phyloP scores from a whole-genome alignment of 305 asterid species.

The Petunia hybrid region DNA sequence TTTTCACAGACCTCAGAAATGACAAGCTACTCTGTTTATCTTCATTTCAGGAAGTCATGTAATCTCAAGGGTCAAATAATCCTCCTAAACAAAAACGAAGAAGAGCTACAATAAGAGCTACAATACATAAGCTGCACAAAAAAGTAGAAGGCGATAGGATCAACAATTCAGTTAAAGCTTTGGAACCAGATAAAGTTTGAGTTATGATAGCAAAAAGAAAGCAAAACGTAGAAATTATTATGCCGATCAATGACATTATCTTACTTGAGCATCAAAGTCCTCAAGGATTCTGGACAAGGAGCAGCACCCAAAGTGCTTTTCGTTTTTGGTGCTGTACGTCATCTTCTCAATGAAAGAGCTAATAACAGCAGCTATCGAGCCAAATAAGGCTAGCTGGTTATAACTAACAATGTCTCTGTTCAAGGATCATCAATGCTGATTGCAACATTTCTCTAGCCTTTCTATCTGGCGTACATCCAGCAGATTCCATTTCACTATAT shows the following conservation, averaged over 20 bases:
- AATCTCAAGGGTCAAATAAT: too few relatives aligned
- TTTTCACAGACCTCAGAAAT: too few relatives aligned
- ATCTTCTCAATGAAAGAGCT: slow-evolving; percentile 25
- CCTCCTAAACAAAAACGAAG: too few relatives aligned
- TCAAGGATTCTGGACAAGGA: background rate
- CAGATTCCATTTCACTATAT: slow-evolving; percentile 84
- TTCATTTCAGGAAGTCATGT: too few relatives aligned
- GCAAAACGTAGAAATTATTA: background rate
- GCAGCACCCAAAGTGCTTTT: slow-evolving; percentile 6
- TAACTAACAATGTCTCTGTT: slow-evolving; percentile 52
- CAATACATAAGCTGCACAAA: too few relatives aligned
- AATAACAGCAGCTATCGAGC: background rate
- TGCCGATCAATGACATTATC: slow-evolving; percentile 7
- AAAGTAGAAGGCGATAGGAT: too few relatives aligned
- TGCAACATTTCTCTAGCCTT: slow-evolving; percentile 86
- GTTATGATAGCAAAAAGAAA: background rate
- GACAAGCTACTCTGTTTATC: too few relatives aligned
- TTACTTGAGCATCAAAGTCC: slow-evolving; percentile 31
- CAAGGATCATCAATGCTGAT: slow-evolving; percentile 64
- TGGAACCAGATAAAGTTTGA: background rate
- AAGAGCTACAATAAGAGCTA: too few relatives aligned
- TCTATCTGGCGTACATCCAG: slow-evolving; percentile 89
- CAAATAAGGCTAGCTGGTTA: slow-evolving; percentile 3
- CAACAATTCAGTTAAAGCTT: too few relatives aligned
- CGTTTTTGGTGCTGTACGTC: slow-evolving; percentile 25